phyloP scores from a whole-genome alignment of 148 eudicot species.

The Limonium bicolor region DNA sequence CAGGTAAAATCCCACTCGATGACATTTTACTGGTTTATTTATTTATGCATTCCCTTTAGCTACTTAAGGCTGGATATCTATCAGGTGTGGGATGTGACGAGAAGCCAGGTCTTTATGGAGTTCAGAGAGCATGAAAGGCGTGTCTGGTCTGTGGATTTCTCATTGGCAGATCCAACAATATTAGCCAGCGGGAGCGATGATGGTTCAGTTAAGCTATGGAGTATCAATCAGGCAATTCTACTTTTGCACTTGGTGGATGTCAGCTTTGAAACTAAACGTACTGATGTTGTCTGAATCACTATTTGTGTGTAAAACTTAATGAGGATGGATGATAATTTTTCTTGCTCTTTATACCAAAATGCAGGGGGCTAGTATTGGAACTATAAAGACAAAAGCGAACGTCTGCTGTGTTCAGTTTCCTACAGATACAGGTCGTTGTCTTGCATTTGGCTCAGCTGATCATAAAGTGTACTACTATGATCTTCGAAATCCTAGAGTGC shows the following conservation, averaged over 20 bases:
- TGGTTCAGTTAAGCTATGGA: conserved; percentile 98
- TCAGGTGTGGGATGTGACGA: conserved; percentile 94
- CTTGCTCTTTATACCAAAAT: conserved; percentile 38
- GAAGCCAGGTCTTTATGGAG: conserved; percentile 80
- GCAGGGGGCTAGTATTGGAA: conserved; percentile 88
- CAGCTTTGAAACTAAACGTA: conserved; percentile 88
- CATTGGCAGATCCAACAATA: conserved; percentile 84
- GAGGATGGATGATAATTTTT: conserved; percentile 33
- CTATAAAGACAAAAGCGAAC: conserved; percentile 88
- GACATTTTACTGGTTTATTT: no score
- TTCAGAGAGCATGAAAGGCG: conserved; percentile 83
- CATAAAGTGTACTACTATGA: conserved; percentile 83
- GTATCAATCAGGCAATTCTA: conserved; percentile 99
- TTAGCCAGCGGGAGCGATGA: conserved; percentile 98
- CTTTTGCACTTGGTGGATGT: conserved; percentile 89
- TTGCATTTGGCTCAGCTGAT: conserved; percentile 99
- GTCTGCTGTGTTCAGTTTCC: conserved; percentile 95
- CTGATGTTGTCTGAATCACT: conserved; percentile 50
- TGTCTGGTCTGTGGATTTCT: conserved; percentile 89
- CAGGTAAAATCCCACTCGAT: conserved; percentile 33
- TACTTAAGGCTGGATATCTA: background rate
- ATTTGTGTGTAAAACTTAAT: conserved; percentile 15
- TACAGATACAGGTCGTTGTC: conserved; percentile 48
- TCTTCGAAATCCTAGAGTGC: conserved; percentile 64
- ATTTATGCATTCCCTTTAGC: background rate